Evolutionary conservation across 2,329 filamentous ascomycete genomes (phyloP).

Genomic region (Colletotrichum chlorophyti): DNA sequence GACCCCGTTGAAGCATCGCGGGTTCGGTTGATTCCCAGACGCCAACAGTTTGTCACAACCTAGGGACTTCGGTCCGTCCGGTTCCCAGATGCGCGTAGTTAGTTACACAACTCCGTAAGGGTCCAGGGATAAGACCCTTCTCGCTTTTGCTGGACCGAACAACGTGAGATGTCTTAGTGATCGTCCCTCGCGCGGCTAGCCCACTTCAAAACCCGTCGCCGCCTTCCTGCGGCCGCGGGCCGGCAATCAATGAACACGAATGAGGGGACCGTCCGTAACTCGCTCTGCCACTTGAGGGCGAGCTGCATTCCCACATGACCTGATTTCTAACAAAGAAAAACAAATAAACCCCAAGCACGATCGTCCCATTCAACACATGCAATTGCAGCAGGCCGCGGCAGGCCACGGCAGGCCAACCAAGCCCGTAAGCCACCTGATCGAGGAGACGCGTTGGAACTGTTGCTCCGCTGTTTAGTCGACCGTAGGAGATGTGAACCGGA

Average conservation of each 20-base stretch:
- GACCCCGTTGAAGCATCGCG: too few relatives aligned
- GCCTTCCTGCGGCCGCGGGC: not conserved
- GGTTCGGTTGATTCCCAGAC: too few relatives aligned
- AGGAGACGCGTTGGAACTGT: not conserved
- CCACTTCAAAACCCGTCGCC: not conserved
- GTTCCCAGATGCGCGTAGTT: too few relatives aligned
- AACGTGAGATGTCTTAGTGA: not conserved
- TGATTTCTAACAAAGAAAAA: too few relatives aligned
- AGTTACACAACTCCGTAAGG: too few relatives aligned
- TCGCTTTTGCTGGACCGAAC: not conserved
- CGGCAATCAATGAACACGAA: not conserved
- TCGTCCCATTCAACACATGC: too few relatives aligned
- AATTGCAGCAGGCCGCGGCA: too few relatives aligned
- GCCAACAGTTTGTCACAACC: too few relatives aligned
- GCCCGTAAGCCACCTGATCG: constrained; percentile 13
- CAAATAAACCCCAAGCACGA: too few relatives aligned
- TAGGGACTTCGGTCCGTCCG: too few relatives aligned
- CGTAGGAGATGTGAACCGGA: constrained; percentile 3
- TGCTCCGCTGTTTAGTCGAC: not conserved
- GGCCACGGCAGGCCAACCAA: constrained; percentile 7
- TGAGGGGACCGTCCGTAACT: not conserved
- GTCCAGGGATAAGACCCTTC: not conserved
- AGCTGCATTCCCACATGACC: not conserved
- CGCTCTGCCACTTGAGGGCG: not conserved
- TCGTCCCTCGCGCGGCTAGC: not conserved